Base-by-base conservation (phyloP, 2,329 filamentous ascomycete species). In the Cadophora sp. region DNA sequence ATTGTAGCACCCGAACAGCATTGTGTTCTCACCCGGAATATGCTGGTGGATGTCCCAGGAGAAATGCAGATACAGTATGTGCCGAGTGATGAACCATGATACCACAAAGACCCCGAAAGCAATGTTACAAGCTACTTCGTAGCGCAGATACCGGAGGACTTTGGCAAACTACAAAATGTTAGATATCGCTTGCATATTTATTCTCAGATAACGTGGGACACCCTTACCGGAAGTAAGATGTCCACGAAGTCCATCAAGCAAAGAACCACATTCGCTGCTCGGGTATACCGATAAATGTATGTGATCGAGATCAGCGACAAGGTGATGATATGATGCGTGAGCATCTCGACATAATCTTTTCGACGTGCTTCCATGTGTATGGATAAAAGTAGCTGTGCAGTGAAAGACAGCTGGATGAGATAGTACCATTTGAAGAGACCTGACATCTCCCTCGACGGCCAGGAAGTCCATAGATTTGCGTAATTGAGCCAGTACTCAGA, bases 31-130 rank as follows among this genome's bases (percentile, higher is more conserved):
- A 14, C 29, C 29, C 11, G 29, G 53, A 4, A 56, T 19, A 24
- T 37, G 3, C n/a, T 22, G 29, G 29, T 34, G 27, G 16, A 14
- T 56, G 37, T 56, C 29, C 53, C 29, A 56, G n/a, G 3, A 56
- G 53, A 37, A 24, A 19, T 56, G 29, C 29, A 37, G 29, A 37
- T 34, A 37, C 9, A 37, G 19, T n/a, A 56, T 14, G 7, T 56
- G 29, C 53, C 29, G n/a, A 56, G 27, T 56, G n/a, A 56, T 37
- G n/a, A 56, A 56, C 53, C 29, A 56, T 9, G n/a, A 56, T 34
- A 56, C 53, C 1, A 56, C 29, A 11, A 56, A 56, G 3, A 56
- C 19, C 53, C 29, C 53, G 22, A 34, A 56, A 4, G 53, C 29
- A 34, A 56, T 34, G 19, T 56, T 34, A 11, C 29, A 56, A 56